A percentile compares a stretch with the other conserved stretches of the same genome.
These are phyloP conservation scores for Quambalaria eucalypti DNA, from an alignment of 1,284 basidiomycete species.

Conservation along the genomic window DNA sequence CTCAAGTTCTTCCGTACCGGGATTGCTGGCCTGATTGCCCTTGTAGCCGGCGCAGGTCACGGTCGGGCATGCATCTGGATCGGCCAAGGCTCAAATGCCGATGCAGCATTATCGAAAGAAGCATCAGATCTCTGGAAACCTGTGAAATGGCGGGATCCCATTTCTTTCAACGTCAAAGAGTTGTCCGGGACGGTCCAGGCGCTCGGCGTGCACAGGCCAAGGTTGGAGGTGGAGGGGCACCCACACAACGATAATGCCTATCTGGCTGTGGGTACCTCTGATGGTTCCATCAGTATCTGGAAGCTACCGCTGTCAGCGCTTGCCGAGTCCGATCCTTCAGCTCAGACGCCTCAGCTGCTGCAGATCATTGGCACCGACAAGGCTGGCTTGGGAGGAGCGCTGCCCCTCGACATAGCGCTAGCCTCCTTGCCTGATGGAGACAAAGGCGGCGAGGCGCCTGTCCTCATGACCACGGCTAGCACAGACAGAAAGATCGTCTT, in stretches of 20 bases:
- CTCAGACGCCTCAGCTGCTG: conserved; percentile 3
- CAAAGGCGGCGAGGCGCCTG: not conserved
- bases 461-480: conserved; percentile 31
- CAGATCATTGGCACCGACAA: conserved; percentile 16
- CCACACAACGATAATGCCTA: not conserved
- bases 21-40: not conserved
- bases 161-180: not conserved
- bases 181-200: not conserved
- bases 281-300: conserved; percentile 31
- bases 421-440: not conserved
- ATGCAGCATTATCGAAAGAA: not conserved
- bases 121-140: not conserved
- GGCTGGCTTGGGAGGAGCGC: conserved; percentile 17
- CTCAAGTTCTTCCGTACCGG: conserved; percentile 27
- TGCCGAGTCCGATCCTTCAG: not conserved
- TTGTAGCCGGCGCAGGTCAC: not conserved
- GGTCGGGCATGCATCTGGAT: not conserved
- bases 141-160: not conserved
- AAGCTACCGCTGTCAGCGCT: not conserved
- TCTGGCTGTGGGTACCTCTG: conserved; percentile 33
- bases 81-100: not conserved
- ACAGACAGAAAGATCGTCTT: conserved; percentile 36
- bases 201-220: not conserved
- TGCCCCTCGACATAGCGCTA: conserved; percentile 37
- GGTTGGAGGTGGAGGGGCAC: not conserved